These are phyloP conservation scores for Tranzscheliella williamsii DNA, from an alignment of 1,284 basidiomycete species.

Conservation along the genomic window DNA sequence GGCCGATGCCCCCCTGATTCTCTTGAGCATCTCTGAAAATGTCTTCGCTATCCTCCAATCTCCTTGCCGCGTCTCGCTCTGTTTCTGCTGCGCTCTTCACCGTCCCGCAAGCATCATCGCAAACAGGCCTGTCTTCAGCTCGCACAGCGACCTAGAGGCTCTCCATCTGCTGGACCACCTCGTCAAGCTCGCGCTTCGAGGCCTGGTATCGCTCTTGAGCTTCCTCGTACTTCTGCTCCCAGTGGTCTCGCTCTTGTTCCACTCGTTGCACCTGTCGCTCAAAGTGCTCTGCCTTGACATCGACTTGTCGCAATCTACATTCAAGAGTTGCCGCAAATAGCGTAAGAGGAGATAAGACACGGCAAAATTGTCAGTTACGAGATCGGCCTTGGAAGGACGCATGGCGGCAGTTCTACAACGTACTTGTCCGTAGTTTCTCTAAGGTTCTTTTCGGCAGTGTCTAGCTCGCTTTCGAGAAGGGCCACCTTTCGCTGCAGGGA, in stretches of 20 bases:
- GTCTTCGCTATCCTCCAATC: too few species aligned
- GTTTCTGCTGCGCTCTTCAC: too few species aligned
- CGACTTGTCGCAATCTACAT: constrained; percentile 86
- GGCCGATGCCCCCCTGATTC: too few species aligned
- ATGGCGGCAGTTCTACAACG: too few species aligned
- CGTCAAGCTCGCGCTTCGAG: constrained; percentile 83
- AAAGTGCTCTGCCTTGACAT: constrained; percentile 98
- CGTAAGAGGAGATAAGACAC: constrained; percentile 1
- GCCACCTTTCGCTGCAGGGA: constrained; percentile 81
- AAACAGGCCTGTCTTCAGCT: too few species aligned
- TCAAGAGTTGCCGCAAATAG: not conserved
- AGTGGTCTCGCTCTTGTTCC: constrained; percentile 87
- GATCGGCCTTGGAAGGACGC: too few species aligned
- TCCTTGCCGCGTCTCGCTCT: too few species aligned
- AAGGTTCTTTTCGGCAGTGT: constrained; percentile 91
- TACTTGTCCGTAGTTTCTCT: constrained; percentile 97
- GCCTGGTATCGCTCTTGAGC: constrained; percentile 73
- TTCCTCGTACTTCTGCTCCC: constrained; percentile 96
- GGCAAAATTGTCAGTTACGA: too few species aligned
- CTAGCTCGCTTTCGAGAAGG: constrained; percentile 91
- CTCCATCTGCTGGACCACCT: constrained; percentile 81
- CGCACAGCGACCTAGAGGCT: constrained; percentile 66
- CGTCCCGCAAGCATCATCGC: too few species aligned
- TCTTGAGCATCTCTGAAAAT: too few species aligned
- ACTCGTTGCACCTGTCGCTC: constrained; percentile 85